Conservation (phyloP, 768 basidiomycete genomes). For the Rhizopogon rudus region DNA sequence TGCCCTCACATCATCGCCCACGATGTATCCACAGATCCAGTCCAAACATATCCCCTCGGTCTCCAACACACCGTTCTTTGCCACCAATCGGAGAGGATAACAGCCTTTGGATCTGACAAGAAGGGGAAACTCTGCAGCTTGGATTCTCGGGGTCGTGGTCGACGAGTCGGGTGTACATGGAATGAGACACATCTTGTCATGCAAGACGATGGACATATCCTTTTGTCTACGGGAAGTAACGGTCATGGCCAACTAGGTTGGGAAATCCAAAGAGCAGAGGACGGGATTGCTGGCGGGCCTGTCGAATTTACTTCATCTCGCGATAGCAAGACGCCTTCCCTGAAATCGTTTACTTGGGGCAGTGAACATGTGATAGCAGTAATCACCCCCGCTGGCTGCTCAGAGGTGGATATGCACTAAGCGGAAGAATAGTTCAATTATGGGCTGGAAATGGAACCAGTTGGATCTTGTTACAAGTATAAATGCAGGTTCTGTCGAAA, state of each 20-base stretch:
- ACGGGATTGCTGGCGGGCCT: neutral
- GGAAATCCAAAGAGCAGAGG: conserved; percentile 1
- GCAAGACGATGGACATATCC: conserved; percentile 14
- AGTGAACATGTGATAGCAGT: conserved; percentile 77
- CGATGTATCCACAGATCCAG: conserved; percentile 22
- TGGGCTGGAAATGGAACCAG: conserved; percentile 31
- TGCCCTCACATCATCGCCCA: conserved; percentile 31
- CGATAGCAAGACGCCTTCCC: conserved; percentile 20
- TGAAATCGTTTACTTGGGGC: conserved; percentile 53
- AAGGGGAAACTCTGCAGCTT: conserved; percentile 60
- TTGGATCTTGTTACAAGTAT: conserved; percentile 24
- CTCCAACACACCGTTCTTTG: conserved; percentile 50
- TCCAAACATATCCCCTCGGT: conserved; percentile 37
- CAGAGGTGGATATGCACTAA: conserved; percentile 5
- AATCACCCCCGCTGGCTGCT: conserved; percentile 10
- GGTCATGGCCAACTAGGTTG: conserved; percentile 65
- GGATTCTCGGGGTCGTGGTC: conserved; percentile 18
- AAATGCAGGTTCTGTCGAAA: conserved; percentile 1
- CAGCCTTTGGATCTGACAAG: conserved; percentile 62
- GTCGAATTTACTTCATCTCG: conserved; percentile 22
- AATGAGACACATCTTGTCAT: conserved; percentile 61
- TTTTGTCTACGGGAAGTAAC: conserved; percentile 51
- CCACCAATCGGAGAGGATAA: conserved; percentile 40
- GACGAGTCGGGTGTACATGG: conserved; percentile 64
- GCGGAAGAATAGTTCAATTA: conserved; percentile 11